These are phyloP conservation scores for Magnusiomyces tetraspermus DNA, from an alignment of 1,139 yeast genomes.

Conservation along the genomic window DNA sequence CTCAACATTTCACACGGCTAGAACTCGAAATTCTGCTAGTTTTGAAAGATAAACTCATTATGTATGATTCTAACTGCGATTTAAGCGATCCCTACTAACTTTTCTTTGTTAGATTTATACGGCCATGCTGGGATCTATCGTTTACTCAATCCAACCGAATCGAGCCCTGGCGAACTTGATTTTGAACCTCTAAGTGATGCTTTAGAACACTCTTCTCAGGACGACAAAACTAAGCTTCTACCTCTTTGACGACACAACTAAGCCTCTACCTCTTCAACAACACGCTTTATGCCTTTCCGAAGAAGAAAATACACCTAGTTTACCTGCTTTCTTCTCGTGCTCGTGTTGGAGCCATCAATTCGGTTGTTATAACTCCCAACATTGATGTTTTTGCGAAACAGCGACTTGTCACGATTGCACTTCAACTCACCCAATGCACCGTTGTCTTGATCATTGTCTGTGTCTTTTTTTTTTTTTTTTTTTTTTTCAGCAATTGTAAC, in stretches of 20 bases:
- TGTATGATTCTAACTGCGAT: neutral
- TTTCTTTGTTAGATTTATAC: conserved; percentile 14
- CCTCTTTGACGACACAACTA: neutral
- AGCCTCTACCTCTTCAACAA: conserved; percentile 39
- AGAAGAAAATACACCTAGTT: too few relatives aligned
- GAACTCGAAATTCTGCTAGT: conserved; percentile 16
- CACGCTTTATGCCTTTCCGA: conserved; percentile 50
- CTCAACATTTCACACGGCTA: conserved; percentile 38
- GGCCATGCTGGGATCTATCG: conserved; percentile 39
- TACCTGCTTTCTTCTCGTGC: too few relatives aligned
- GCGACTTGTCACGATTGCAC: too few relatives aligned
- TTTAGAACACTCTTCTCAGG: neutral
- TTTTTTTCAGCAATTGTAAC: too few relatives aligned
- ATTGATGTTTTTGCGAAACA: too few relatives aligned
- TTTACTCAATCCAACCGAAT: conserved; percentile 22
- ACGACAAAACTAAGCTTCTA: conserved; percentile 27
- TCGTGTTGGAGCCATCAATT: too few relatives aligned
- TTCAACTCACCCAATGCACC: too few relatives aligned
- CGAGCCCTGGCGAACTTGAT: conserved; percentile 24
- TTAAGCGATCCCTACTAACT: neutral
- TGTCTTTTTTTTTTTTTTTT: too few relatives aligned
- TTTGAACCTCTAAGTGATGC: conserved; percentile 2
- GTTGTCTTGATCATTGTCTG: too few relatives aligned
- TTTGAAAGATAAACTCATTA: conserved; percentile 8
- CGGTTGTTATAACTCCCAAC: too few relatives aligned